Evolutionary conservation across 495 filamentous ascomycete species (phyloP).

Genomic region (Arthonia radiata): DNA sequence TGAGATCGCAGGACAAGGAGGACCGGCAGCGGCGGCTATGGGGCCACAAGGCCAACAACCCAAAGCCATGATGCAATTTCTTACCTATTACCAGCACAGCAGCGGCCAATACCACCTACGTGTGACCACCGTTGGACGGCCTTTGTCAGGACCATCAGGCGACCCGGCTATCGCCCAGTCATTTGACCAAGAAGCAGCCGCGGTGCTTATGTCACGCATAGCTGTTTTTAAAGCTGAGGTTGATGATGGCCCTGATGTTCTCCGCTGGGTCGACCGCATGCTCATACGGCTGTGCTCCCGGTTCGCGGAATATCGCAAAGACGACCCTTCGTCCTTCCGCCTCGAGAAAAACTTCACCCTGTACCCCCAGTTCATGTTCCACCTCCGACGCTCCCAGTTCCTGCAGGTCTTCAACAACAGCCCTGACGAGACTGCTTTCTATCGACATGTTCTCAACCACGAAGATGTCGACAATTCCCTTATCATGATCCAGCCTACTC

Average conservation of each 20-base stretch:
- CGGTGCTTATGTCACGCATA: conserved; percentile 93
- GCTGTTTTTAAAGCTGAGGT: conserved; percentile 98
- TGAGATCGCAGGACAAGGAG: conserved; percentile 87
- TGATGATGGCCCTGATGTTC: conserved; percentile 94
- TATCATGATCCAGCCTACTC: conserved; percentile 95
- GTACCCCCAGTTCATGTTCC: conserved; percentile 99
- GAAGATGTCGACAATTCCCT: conserved; percentile 94
- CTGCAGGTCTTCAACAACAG: conserved; percentile 99
- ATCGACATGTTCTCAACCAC: conserved; percentile 87
- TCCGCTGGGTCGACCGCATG: conserved; percentile 98
- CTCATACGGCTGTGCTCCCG: conserved; percentile 88
- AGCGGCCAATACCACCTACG: conserved; percentile 89
- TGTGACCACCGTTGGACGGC: conserved; percentile 81
- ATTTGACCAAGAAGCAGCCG: conserved; percentile 95
- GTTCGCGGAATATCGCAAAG: conserved; percentile 96
- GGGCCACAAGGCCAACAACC: too few relatives aligned
- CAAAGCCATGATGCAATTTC: conserved; percentile 95
- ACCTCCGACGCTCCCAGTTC: conserved; percentile 89
- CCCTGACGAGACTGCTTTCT: conserved; percentile 96
- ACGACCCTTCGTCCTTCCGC: conserved; percentile 92
- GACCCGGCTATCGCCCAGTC: conserved; percentile 95
- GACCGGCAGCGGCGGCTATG: conserved; percentile 50
- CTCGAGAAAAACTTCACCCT: conserved; percentile 98
- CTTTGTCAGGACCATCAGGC: conserved; percentile 78
- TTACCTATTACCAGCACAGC: conserved; percentile 97